A percentile compares a stretch with the other conserved stretches of the same genome.
These are phyloP conservation scores for Chernovozyma sophiae-reginae DNA, from an alignment of 1,139 yeast species.

Conservation along the genomic window DNA sequence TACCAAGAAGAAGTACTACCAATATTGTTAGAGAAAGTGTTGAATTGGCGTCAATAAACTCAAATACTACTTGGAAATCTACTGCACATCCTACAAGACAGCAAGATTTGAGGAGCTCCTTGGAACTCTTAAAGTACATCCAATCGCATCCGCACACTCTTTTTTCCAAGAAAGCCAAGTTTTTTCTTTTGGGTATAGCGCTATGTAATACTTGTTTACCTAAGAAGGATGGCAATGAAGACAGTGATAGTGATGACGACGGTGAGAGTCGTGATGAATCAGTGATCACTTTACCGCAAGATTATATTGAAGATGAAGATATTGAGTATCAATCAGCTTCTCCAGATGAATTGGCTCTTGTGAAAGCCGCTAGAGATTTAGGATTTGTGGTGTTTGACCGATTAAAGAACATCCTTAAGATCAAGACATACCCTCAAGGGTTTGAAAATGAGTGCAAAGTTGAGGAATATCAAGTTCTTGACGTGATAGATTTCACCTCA, in stretches of 20 bases:
- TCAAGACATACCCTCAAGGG: slow-evolving; percentile 83
- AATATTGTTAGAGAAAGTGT: slow-evolving; percentile 31
- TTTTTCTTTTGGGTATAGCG: slow-evolving; percentile 78
- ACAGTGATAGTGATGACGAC: slow-evolving; percentile 13
- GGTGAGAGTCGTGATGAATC: slow-evolving; percentile 9
- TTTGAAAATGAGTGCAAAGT: slow-evolving; percentile 58
- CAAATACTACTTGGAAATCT: slow-evolving; percentile 31
- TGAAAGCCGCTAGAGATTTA: slow-evolving; percentile 90
- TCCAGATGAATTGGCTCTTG: slow-evolving; percentile 92
- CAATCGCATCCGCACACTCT: slow-evolving; percentile 67
- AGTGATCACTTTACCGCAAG: slow-evolving; percentile 13
- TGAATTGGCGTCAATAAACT: slow-evolving; percentile 18
- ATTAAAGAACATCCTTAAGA: slow-evolving; percentile 51
- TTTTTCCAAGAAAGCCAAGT: slow-evolving; percentile 69
- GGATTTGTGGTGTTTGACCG: slow-evolving; percentile 80
- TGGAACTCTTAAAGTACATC: slow-evolving; percentile 63
- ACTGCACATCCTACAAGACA: slow-evolving; percentile 33
- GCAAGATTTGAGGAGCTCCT: slow-evolving; percentile 27
- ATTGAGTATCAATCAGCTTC: slow-evolving; percentile 88
- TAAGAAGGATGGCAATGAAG: slow-evolving; percentile 26
- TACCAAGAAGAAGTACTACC: slow-evolving; percentile 16
- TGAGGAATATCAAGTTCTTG: slow-evolving; percentile 71
- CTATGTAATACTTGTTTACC: slow-evolving; percentile 91
- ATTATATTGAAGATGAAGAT: slow-evolving; percentile 34
- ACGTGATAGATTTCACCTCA: slow-evolving; percentile 81